Conservation (phyloP, 768 basidiomycete genomes). For the Xerocomellus chrysenteron region DNA sequence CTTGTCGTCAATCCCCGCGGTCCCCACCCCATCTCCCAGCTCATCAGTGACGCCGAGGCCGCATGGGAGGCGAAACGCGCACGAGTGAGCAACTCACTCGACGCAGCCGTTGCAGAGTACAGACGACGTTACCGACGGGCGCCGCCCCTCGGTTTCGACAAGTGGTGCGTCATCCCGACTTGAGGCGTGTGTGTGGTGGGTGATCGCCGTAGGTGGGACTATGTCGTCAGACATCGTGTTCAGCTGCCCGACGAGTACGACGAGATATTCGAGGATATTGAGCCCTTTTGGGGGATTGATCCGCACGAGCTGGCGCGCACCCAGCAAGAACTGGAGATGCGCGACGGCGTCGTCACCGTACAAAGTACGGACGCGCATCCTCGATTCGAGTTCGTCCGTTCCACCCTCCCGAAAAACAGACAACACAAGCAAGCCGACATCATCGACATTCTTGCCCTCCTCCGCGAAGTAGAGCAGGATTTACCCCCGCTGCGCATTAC, state of each 20-base stretch:
- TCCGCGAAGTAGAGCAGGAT: conserved; percentile 27
- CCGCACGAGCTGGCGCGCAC: conserved; percentile 25
- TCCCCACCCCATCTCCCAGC: conserved; percentile 44
- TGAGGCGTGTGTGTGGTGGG: not conserved
- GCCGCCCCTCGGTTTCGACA: conserved; percentile 44
- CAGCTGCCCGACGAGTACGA: conserved; percentile 49
- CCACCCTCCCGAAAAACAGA: conserved; percentile 6
- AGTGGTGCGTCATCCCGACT: conserved; percentile 31
- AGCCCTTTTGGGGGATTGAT: conserved; percentile 38
- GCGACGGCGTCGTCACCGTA: conserved; percentile 19
- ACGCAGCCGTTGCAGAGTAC: conserved; percentile 40
- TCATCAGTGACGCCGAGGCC: conserved; percentile 37
- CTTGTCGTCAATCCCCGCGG: conserved; percentile 35
- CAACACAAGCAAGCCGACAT: not conserved
- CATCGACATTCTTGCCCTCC: conserved; percentile 18
- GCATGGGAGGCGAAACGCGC: conserved; percentile 37
- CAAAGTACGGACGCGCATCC: conserved; percentile 14
- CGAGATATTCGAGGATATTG: conserved; percentile 40
- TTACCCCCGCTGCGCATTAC: conserved; percentile 35
- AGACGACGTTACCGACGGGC: conserved; percentile 31
- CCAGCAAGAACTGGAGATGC: conserved; percentile 23
- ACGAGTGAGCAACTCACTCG: conserved; percentile 37
- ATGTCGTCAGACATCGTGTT: conserved; percentile 38
- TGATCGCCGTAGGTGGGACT: conserved; percentile 38
- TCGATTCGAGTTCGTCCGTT: conserved; percentile 16